Evolutionary conservation across 2,329 filamentous ascomycete genomes (phyloP).

Genomic region (Phialemonium atrogriseum): DNA sequence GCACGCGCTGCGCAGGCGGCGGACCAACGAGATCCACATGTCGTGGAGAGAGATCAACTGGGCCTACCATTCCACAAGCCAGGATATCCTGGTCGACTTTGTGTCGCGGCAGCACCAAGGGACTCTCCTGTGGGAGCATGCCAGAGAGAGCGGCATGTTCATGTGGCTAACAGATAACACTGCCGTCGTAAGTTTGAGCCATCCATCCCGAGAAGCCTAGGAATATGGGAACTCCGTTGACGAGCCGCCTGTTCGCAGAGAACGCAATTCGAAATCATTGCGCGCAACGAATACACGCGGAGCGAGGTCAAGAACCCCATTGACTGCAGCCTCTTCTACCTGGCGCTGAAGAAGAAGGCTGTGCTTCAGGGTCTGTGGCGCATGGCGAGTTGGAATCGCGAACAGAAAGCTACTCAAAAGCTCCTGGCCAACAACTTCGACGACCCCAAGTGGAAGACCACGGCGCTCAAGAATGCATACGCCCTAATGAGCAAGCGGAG

Average conservation of each 20-base stretch:
- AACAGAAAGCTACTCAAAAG: conserved; percentile 71
- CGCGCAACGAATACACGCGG: conserved; percentile 87
- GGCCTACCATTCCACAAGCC: conserved; percentile 76
- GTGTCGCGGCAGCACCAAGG: conserved; percentile 73
- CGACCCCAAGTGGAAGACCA: conserved; percentile 77
- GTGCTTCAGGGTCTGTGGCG: conserved; percentile 89
- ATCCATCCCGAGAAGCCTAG: too few species aligned
- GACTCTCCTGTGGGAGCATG: conserved; percentile 75
- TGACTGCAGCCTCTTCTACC: conserved; percentile 84
- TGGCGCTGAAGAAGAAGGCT: conserved; percentile 84
- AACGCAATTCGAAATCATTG: conserved; percentile 80
- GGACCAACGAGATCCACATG: conserved; percentile 57
- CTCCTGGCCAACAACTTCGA: conserved; percentile 87
- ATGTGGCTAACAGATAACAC: conserved; percentile 83
- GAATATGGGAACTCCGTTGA: too few species aligned
- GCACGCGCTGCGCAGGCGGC: conserved; percentile 61
- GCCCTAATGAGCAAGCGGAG: conserved; percentile 83
- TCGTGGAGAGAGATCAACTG: conserved; percentile 76
- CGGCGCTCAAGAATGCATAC: conserved; percentile 93
- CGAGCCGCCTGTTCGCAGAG: too few species aligned
- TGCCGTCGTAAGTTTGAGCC: conserved; percentile 55
- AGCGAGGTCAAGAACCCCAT: conserved; percentile 82
- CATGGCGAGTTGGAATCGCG: conserved; percentile 82
- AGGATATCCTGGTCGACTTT: conserved; percentile 83
- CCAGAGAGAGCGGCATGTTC: conserved; percentile 80